phyloP scores from a whole-genome alignment of 106 monocot species.

The Amphibolis antarctica region DNA sequence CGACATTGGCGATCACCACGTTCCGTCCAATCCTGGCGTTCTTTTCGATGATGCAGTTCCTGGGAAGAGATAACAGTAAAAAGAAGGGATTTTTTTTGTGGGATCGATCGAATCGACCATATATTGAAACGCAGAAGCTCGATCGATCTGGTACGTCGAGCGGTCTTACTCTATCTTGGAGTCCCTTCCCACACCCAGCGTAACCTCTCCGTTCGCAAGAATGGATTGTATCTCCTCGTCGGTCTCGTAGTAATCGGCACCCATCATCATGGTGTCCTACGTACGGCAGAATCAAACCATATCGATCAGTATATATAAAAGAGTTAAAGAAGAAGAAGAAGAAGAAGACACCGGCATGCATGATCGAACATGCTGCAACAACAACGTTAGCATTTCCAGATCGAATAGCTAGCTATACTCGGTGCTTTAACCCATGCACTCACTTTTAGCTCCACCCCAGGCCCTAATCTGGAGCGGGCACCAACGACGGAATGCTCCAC shows the following conservation, averaged over 20 bases:
- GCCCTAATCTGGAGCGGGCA: conserved; percentile 47
- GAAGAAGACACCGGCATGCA: too few species aligned
- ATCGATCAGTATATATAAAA: too few species aligned
- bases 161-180: conserved; percentile 58
- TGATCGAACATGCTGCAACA: too few species aligned
- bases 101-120: too few species aligned
- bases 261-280: conserved; percentile 83
- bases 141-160: too few species aligned
- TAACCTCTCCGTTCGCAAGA: conserved; percentile 44
- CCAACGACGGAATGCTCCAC: conserved; percentile 69
- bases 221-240: conserved; percentile 46
- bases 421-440: too few species aligned
- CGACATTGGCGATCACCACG: conserved; percentile 49
- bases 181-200: conserved; percentile 61
- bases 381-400: too few species aligned
- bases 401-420: too few species aligned
- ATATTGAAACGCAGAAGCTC: too few species aligned
- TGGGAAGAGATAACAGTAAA: conserved; percentile 3
- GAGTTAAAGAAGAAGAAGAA: too few species aligned
- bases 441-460: conserved; percentile 57
- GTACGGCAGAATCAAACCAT: too few species aligned
- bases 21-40: conserved; percentile 69
- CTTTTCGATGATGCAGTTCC: conserved; percentile 81
- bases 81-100: too few species aligned
- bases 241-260: conserved; percentile 73